Conservation (phyloP, 176 grass and related monocot species). For the Avena sativa region DNA sequence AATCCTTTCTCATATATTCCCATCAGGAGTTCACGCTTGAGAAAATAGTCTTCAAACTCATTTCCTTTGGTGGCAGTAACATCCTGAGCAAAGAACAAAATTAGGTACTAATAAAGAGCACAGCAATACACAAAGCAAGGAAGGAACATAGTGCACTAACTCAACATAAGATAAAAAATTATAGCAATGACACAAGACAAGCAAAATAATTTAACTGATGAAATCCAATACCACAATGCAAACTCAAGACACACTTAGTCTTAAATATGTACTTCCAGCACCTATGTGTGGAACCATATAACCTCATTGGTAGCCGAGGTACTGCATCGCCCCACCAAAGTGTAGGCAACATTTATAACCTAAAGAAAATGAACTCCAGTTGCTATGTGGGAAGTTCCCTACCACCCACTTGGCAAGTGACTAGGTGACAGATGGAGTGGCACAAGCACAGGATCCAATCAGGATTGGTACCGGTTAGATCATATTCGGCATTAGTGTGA, state of each 20-base stretch:
- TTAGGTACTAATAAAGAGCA: conserved; percentile 12
- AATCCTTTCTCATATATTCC: conserved; percentile 97
- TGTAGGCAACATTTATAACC: conserved; percentile 7
- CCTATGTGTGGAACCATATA: not conserved
- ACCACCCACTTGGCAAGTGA: not conserved
- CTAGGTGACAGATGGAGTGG: not conserved
- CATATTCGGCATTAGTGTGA: not conserved
- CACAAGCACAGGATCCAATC: not conserved
- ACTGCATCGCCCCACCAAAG: not conserved
- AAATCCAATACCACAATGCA: not conserved
- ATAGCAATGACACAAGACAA: conserved; percentile 13
- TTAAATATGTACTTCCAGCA: not conserved
- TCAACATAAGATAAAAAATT: not conserved
- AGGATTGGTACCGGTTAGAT: not conserved
- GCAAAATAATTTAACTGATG: not conserved
- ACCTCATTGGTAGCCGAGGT: not conserved
- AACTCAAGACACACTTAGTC: conserved; percentile 34
- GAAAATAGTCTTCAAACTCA: conserved; percentile 99
- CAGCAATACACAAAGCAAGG: not conserved
- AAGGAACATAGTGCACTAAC: not conserved
- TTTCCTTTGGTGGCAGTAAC: conserved; percentile 98
- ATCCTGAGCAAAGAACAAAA: conserved; percentile 57
- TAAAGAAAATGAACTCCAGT: not conserved
- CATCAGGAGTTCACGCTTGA: conserved; percentile 97
- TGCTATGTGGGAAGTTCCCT: not conserved